phyloP scores from a whole-genome alignment of 2,329 filamentous ascomycete genomes.

The Trichoderma asperellum region DNA sequence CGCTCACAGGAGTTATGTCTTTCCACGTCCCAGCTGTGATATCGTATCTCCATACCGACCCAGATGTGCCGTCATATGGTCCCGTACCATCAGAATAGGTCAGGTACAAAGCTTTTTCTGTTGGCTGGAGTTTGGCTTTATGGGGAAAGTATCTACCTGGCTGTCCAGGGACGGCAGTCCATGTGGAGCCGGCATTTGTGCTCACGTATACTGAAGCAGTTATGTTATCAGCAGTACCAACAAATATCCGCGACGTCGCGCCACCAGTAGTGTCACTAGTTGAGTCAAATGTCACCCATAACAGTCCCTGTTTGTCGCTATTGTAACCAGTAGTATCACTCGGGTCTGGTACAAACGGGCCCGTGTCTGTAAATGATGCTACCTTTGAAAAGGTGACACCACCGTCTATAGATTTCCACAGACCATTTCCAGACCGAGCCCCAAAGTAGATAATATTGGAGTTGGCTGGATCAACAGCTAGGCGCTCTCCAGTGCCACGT shows the following conservation, averaged over 20 bases:
- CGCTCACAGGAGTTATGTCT: conserved; percentile 10
- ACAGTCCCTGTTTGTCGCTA: conserved; percentile 13
- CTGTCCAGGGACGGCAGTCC: conserved; percentile 12
- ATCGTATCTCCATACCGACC: conserved; percentile 16
- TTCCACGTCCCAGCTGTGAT: conserved; percentile 16
- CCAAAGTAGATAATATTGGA: conserved; percentile 21
- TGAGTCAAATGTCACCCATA: conserved; percentile 24
- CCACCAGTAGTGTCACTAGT: conserved; percentile 9
- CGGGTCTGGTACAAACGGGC: conserved; percentile 9
- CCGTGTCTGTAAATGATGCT: conserved; percentile 16
- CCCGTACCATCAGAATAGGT: conserved; percentile 19
- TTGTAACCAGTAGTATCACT: conserved; percentile 15
- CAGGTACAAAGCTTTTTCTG: conserved; percentile 17
- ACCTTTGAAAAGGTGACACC: conserved; percentile 25
- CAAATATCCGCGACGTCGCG: conserved; percentile 16
- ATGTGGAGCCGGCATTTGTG: conserved; percentile 19
- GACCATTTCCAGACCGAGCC: conserved; percentile 22
- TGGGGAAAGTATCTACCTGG: conserved; percentile 23
- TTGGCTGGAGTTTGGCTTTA: conserved; percentile 18
- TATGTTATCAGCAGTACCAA: conserved; percentile 21
- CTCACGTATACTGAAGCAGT: conserved; percentile 25
- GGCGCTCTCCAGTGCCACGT: conserved; percentile 8
- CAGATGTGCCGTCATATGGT: conserved; percentile 16
- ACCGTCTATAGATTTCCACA: conserved; percentile 18
- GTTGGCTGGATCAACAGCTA: conserved; percentile 19